Conservation (phyloP, 306 rosid genomes). For the Prunus davidiana region DNA sequence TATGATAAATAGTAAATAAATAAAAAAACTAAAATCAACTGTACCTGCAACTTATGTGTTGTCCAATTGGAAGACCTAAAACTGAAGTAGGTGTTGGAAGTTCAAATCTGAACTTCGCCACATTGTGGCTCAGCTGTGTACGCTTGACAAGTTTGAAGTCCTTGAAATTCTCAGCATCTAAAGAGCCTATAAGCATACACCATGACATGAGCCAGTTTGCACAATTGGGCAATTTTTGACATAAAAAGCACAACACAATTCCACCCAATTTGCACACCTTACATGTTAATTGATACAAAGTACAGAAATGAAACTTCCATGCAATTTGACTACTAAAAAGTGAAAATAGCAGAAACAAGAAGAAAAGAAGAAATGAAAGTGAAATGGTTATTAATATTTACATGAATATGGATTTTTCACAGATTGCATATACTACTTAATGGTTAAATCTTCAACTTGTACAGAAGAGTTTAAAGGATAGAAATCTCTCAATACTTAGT, state of each 20-base stretch:
- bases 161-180: constrained; percentile 75
- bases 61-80: constrained; percentile 98
- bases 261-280: neutral
- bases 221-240: neutral
- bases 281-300: neutral
- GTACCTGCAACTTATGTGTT: constrained; percentile 98
- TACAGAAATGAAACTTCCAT: neutral
- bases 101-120: constrained; percentile 80
- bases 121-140: constrained; percentile 88
- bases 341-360: neutral
- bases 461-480: neutral
- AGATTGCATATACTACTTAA: neutral
- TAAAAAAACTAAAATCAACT: constrained; percentile 10
- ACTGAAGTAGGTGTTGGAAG: constrained; percentile 80
- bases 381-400: neutral
- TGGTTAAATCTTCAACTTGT: neutral
- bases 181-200: constrained; percentile 44
- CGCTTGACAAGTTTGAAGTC: constrained; percentile 78
- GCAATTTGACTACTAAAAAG: neutral
- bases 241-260: neutral
- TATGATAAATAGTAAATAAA: neutral
- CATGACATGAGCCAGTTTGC: constrained; percentile 15
- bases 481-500: neutral
- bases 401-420: too few species aligned
- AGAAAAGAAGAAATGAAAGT: neutral